phyloP scores from a whole-genome alignment of 495 filamentous ascomycete genomes.

The Symbiotaphrina buchneri region DNA sequence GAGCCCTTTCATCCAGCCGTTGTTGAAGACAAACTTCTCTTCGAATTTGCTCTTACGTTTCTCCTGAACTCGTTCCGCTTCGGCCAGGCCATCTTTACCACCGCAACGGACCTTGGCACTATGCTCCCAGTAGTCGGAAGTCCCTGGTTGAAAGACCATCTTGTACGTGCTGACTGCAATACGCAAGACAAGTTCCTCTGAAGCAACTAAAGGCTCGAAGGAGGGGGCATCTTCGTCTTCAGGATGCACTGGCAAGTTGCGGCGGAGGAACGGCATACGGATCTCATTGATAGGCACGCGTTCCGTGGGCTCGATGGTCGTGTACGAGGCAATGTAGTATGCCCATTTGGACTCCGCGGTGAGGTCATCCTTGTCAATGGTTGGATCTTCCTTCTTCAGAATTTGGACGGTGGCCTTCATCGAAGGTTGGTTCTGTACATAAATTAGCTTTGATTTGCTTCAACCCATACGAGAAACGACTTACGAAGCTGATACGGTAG shows the following conservation, averaged over 20 bases:
- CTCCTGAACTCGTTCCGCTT: constrained; percentile 3
- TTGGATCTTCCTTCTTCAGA: constrained; percentile 59
- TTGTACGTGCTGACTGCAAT: constrained; percentile 69
- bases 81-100: not conserved
- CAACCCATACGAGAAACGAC: constrained; percentile 12
- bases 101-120: constrained; percentile 2
- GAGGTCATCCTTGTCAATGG: constrained; percentile 40
- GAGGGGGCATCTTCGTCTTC: constrained; percentile 11
- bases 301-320: constrained; percentile 74
- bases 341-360: constrained; percentile 48
- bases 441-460: constrained; percentile 1
- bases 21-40: constrained; percentile 7
- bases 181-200: constrained; percentile 55
- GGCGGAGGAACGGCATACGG: constrained; percentile 43
- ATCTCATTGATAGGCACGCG: constrained; percentile 40
- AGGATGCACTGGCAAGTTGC: constrained; percentile 38
- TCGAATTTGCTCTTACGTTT: constrained; percentile 6
- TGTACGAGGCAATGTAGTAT: constrained; percentile 83
- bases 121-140: constrained; percentile 33
- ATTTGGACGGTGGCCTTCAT: constrained; percentile 41
- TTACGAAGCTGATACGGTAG: constrained; percentile 67
- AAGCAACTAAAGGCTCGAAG: constrained; percentile 19
- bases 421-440: constrained; percentile 25
- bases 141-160: constrained; percentile 52
- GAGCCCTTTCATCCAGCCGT: constrained; percentile 4